Base-by-base conservation (phyloP, 2,329 filamentous ascomycete species). In the Fusarium torreyae region DNA sequence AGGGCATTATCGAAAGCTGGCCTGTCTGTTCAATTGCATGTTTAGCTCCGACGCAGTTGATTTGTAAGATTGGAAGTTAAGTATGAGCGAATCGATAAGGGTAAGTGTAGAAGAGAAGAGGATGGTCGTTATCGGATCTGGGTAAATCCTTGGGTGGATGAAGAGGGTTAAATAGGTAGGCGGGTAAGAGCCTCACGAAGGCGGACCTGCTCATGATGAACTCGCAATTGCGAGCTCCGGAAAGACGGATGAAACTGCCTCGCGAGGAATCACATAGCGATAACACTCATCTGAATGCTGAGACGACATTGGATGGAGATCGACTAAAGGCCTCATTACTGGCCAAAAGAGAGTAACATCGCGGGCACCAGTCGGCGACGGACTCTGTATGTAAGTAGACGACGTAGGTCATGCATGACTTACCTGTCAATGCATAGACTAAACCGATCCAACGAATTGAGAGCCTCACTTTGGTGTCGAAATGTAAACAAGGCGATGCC, bases 1-100 rank as follows among this genome's bases (percentile, higher is more conserved):
- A 73, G 67, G 72, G 72, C 72, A 74, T 74, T 68, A 72, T 74
- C 53, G 60, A 68, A 59, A 60, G 54, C 59, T 57, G 51, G 40
- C 46, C 31, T 40, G 48, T 49, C 44, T 42, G 33, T 58, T 40
- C 50, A 63, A 48, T 61, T 50, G 54, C 71, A 74, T 73, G 22
- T 63, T 67, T 69, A 33, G 34, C 40, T 43, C 22, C 40, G 54
- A 36, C 20, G 38, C 36, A 18, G 39, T 38, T 44, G 40, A 17
- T 40, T 15, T 14, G 28, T 33, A n/a, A 22, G 26, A 15, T 22
- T 42, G 42, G 20, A 24, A 45, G 1, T 28, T 18, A 14, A 28
- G 11, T 34, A 18, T 18, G n/a, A 14, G 22, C 26, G 2, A 20
- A 15, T 24, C 51, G 8, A 17, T n/a, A 18, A 20, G 43, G 9